Evolutionary conservation across 306 rosid species (phyloP).

Genomic region (Gastrolobium villosum): DNA sequence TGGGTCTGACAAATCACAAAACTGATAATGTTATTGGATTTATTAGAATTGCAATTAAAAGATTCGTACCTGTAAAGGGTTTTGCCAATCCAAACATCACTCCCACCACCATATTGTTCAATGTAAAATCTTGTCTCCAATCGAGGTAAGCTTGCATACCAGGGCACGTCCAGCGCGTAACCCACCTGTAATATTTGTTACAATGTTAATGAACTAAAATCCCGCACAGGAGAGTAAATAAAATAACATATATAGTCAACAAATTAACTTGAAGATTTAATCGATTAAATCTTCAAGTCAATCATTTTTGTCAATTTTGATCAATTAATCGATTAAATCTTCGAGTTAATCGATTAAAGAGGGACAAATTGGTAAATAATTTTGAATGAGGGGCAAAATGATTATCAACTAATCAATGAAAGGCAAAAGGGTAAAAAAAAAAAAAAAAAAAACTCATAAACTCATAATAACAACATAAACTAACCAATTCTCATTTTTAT

Average conservation of each 20-base stretch:
- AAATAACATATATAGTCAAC: background rate
- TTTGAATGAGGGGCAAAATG: too few species aligned
- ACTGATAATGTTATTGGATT: background rate
- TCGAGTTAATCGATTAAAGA: too few species aligned
- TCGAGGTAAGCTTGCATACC: conserved; percentile 86
- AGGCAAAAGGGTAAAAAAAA: too few species aligned
- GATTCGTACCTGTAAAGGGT: conserved; percentile 78
- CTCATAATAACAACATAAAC: background rate
- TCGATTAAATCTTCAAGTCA: too few species aligned
- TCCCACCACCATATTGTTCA: conserved; percentile 79
- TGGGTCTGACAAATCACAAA: background rate
- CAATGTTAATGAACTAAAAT: background rate
- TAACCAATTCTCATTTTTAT: background rate
- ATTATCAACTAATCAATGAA: too few species aligned
- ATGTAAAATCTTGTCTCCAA: conserved; percentile 77
- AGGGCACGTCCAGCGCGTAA: conserved; percentile 77
- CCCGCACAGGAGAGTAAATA: background rate
- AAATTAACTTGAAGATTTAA: too few species aligned
- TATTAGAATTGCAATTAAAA: background rate
- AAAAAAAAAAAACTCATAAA: too few species aligned
- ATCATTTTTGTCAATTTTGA: too few species aligned
- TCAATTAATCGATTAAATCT: too few species aligned
- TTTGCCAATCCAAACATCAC: conserved; percentile 94
- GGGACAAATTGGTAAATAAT: too few species aligned
- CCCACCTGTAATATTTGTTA: conserved; percentile 62